These are phyloP conservation scores for Phycomyces nitens DNA, from an alignment of 192 early-diverging fungal species.

Conservation along the genomic window DNA sequence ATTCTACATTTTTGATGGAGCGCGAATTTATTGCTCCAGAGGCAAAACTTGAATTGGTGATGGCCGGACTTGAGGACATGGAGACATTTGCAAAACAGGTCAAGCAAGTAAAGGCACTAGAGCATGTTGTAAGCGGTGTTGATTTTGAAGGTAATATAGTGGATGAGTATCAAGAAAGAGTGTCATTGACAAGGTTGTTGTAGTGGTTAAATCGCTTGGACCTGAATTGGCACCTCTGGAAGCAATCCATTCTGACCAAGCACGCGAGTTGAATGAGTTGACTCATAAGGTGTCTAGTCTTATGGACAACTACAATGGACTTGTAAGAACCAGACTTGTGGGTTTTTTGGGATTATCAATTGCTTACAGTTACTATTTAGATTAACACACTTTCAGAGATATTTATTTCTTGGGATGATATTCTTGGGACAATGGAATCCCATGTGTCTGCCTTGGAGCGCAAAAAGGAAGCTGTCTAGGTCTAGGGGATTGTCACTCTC, in stretches of 20 bases:
- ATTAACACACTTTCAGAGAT: slow-evolving; percentile 46
- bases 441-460: slow-evolving; percentile 35
- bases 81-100: slow-evolving; percentile 32
- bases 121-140: slow-evolving; percentile 34
- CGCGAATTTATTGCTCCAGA: slow-evolving; percentile 34
- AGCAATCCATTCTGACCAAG: slow-evolving; percentile 32
- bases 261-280: slow-evolving; percentile 16
- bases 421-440: slow-evolving; percentile 37
- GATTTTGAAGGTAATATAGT: slow-evolving; percentile 32
- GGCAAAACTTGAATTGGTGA: slow-evolving; percentile 38
- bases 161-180: no score
- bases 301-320: slow-evolving; percentile 42
- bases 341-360: slow-evolving; percentile 7
- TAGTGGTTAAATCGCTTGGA: slow-evolving; percentile 31
- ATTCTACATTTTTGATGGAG: slow-evolving; percentile 32
- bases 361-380: slow-evolving; percentile 15
- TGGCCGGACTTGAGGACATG: slow-evolving; percentile 34
- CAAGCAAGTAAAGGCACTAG: slow-evolving; percentile 38
- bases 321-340: slow-evolving; percentile 14
- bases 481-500: background rate
- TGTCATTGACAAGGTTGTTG: no score
- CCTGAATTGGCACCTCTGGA: slow-evolving; percentile 32
- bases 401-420: slow-evolving; percentile 46
- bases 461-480: slow-evolving; percentile 7
- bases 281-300: slow-evolving; percentile 30